Percentiles rank a stretch among this genome's conserved stretches.
phyloP scores from a whole-genome alignment of 345 rosid genomes.

The Pugionium dolabratum region DNA sequence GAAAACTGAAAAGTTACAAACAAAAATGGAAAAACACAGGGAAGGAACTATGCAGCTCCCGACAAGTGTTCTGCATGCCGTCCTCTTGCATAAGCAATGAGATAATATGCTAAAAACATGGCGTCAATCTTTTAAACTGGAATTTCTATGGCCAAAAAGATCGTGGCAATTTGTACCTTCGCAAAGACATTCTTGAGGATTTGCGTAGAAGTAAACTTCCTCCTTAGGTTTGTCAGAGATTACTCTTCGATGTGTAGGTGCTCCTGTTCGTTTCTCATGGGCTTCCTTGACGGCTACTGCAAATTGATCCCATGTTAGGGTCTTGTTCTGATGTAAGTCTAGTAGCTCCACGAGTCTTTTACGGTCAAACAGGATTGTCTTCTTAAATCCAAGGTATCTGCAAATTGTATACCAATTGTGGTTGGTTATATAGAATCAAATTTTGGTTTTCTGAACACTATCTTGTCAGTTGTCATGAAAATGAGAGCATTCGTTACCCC shows the following conservation, averaged over 20 bases:
- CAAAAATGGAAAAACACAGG: conserved; percentile 34
- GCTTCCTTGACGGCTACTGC: conserved; percentile 58
- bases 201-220: conserved; percentile 96
- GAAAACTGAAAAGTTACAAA: conserved; percentile 36
- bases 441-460: background rate
- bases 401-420: background rate
- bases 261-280: conserved; percentile 74
- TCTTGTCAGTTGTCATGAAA: conserved; percentile 8
- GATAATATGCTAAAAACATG: conserved; percentile 31
- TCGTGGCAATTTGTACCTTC: conserved; percentile 62
- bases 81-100: conserved; percentile 30
- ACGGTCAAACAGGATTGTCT: conserved; percentile 70
- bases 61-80: conserved; percentile 30
- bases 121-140: conserved; percentile 30
- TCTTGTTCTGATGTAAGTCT: conserved; percentile 74
- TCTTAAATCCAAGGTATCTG: conserved; percentile 87
- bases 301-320: conserved; percentile 70
- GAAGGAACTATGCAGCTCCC: conserved; percentile 29
- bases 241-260: conserved; percentile 59
- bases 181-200: conserved; percentile 94
- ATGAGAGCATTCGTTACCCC: conserved; percentile 1
- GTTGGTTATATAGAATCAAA: background rate
- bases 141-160: conserved; percentile 46
- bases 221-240: conserved; percentile 87
- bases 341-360: conserved; percentile 69